These are phyloP conservation scores for Canariomyces notabilis DNA, from an alignment of 2,329 filamentous ascomycete genomes.

Conservation along the genomic window DNA sequence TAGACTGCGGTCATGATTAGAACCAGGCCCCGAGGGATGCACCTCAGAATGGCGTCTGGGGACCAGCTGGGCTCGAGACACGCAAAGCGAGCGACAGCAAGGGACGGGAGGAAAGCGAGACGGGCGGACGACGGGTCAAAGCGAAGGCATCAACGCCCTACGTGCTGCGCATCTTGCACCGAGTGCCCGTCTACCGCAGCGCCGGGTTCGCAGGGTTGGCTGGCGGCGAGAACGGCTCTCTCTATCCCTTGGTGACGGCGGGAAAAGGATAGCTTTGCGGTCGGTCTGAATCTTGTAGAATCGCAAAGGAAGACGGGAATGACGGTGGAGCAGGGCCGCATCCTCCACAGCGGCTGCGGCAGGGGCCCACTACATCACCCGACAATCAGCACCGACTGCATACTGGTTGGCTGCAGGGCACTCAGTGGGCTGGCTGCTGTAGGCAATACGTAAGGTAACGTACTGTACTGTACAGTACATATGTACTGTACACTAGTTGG, in stretches of 20 bases:
- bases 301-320: background rate
- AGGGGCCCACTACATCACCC: background rate
- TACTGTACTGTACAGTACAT: too few relatives aligned
- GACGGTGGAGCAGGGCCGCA: background rate
- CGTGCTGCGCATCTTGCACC: constrained; percentile 24
- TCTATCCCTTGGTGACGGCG: background rate
- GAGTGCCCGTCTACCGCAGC: background rate
- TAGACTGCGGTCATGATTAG: constrained; percentile 11
- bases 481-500: too few relatives aligned
- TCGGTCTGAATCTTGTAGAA: constrained; percentile 7
- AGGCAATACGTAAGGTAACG: too few relatives aligned
- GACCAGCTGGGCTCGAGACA: constrained; percentile 6
- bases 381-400: background rate
- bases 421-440: too few relatives aligned
- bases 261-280: background rate
- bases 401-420: background rate
- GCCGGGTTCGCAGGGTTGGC: background rate
- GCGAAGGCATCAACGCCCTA: constrained; percentile 19
- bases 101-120: constrained; percentile 1
- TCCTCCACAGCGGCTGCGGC: background rate
- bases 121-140: constrained; percentile 4
- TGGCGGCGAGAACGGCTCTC: background rate
- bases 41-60: background rate
- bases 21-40: background rate
- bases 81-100: constrained; percentile 6